A percentile compares a stretch with the other conserved stretches of the same genome.
phyloP scores from a whole-genome alignment of 2,329 filamentous ascomycete species.

The Mariannaea elegans region DNA sequence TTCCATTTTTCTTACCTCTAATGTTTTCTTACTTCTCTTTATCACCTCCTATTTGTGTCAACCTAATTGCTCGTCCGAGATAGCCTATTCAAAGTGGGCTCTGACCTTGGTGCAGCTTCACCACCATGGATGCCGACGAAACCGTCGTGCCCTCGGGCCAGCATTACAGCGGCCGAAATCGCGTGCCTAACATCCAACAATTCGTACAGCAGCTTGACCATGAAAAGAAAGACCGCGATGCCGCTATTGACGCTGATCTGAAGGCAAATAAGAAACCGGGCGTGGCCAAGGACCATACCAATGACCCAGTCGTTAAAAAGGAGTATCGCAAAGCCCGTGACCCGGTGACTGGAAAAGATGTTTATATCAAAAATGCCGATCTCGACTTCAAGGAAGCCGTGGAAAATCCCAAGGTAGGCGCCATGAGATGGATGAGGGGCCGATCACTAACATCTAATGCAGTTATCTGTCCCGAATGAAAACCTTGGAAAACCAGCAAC shows the following conservation, averaged over 20 bases:
- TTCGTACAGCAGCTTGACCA: conserved; percentile 82
- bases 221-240: conserved; percentile 81
- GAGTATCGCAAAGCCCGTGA: conserved; percentile 81
- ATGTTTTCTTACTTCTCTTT: background rate
- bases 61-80: background rate
- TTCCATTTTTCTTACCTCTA: background rate
- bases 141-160: conserved; percentile 60
- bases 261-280: conserved; percentile 48
- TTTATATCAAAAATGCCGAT: conserved; percentile 85
- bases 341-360: conserved; percentile 85
- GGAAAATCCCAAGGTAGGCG: conserved; percentile 73
- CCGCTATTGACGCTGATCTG: conserved; percentile 69
- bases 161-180: conserved; percentile 85
- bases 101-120: conserved; percentile 10
- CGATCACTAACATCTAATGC: background rate
- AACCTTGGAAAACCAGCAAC: conserved; percentile 82
- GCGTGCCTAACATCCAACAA: conserved; percentile 86
- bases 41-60: too few species aligned
- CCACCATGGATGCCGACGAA: conserved; percentile 51
- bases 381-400: conserved; percentile 73
- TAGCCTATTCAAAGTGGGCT: background rate
- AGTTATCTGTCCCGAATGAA: conserved; percentile 88
- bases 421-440: too few species aligned
- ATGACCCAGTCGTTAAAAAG: conserved; percentile 48
- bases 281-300: conserved; percentile 55